Evolutionary conservation across 2,329 filamentous ascomycete genomes (phyloP).

Genomic region (Phaeosphaeria sp.): DNA sequence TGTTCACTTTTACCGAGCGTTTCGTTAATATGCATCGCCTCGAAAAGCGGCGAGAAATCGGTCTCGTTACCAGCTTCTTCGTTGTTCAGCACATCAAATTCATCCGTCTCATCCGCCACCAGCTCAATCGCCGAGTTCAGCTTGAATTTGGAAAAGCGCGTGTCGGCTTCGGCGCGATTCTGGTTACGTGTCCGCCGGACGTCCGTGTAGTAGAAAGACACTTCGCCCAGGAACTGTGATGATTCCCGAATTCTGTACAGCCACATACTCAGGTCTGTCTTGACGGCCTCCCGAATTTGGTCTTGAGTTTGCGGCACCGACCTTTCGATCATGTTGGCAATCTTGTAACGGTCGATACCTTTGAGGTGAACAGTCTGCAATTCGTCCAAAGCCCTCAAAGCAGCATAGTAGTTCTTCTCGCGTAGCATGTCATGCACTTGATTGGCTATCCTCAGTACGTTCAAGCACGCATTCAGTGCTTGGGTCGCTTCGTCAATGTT

Average conservation of each 20-base stretch:
- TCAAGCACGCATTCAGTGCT: conserved; percentile 87
- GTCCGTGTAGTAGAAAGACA: conserved; percentile 96
- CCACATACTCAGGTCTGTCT: conserved; percentile 97
- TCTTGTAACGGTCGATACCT: conserved; percentile 91
- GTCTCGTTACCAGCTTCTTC: conserved; percentile 82
- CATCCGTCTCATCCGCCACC: conserved; percentile 92
- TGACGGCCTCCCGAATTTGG: conserved; percentile 93
- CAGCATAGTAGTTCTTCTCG: conserved; percentile 95
- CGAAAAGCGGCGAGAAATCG: conserved; percentile 92
- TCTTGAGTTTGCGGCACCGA: conserved; percentile 93
- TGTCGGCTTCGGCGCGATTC: conserved; percentile 77
- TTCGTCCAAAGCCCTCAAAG: conserved; percentile 91
- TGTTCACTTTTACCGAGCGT: conserved; percentile 91
- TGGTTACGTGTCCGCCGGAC: conserved; percentile 82
- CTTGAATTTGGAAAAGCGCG: conserved; percentile 81
- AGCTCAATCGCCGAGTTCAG: conserved; percentile 95
- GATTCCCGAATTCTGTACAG: conserved; percentile 93
- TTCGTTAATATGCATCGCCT: conserved; percentile 95
- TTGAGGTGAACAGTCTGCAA: conserved; percentile 95
- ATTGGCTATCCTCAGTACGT: conserved; percentile 90
- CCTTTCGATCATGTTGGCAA: conserved; percentile 94
- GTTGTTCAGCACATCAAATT: conserved; percentile 94
- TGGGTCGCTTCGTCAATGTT: conserved; percentile 94
- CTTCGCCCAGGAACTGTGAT: conserved; percentile 93
- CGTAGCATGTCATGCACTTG: conserved; percentile 89